Evolutionary conservation across 2,329 filamentous ascomycete genomes (phyloP), one percentile per base, ranked within the genome.

Genomic region (Colletotrichum gigasporum): DNA sequence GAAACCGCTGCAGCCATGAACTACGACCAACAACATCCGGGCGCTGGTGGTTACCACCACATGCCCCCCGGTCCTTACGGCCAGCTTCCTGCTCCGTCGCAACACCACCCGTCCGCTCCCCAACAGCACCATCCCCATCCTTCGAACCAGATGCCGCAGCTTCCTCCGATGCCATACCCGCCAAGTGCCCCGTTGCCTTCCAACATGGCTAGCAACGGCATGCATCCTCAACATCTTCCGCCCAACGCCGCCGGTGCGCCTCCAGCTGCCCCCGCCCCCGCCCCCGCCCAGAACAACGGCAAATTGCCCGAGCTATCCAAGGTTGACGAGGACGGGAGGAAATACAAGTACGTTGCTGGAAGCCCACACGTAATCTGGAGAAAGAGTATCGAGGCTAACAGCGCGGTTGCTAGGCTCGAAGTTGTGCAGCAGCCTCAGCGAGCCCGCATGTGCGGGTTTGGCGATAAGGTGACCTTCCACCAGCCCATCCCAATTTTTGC

Each of bases 401-500:
- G 4, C 35, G 53, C 22, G 52, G 16, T 24, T 34, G 16, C 14
- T 69, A 91, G 89, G 66, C 85, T 97, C 52, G 83, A 90, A 69
- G 93, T 97, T 65, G 89, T 92, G 69, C 96, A 99, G 80, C 94
- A 98, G 77, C 96, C 96, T 52, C 86, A 93, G 71, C 89, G 96
- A 71, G 96, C 96, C 69, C 92, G 96, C 66, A 98, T 98, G 96
- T 99, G 96, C 81, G 96, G 96, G 7, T 99, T 98, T 80, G 96
- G 96, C 67, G 96, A 99, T 82, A 99, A 98, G 86, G 93, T 96
- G 24, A 16, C 20, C 28, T 28, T 5, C 10, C 18, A 10, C 7
- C 39, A 24, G 11, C 80, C 60, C 81, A 71, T 60, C 63, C 55
- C 34, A 45, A 26, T 54, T 55, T 44, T 54, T 55, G 18, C 50